These are phyloP conservation scores for Stellera chamaejasme DNA, from an alignment of 345 rosid genomes.

Conservation along the genomic window DNA sequence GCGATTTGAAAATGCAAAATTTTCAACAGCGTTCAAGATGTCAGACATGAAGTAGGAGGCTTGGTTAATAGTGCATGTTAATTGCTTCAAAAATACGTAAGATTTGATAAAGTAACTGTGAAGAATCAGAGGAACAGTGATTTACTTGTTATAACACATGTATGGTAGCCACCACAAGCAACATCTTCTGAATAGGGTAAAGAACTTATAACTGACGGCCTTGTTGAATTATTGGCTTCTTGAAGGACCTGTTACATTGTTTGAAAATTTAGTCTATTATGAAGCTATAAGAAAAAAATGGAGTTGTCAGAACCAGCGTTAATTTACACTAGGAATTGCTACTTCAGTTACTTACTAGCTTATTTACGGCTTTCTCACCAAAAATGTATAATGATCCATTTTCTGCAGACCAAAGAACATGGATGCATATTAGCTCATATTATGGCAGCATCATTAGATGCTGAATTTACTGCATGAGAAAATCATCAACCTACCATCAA, in stretches of 20 bases:
- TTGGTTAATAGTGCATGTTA: background rate
- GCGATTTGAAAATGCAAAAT: no score
- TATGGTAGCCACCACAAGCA: constrained; percentile 95
- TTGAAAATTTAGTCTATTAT: constrained; percentile 4
- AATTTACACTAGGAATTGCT: background rate
- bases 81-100: background rate
- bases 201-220: constrained; percentile 44
- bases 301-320: no score
- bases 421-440: background rate
- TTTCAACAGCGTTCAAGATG: no score
- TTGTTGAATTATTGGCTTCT: constrained; percentile 39
- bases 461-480: constrained; percentile 7
- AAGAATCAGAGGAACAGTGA: constrained; percentile 6
- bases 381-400: constrained; percentile 73
- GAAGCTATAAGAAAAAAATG: constrained; percentile 6
- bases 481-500: constrained; percentile 48
- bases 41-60: background rate
- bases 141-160: constrained; percentile 77
- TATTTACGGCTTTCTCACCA: constrained; percentile 52
- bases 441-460: background rate
- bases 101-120: background rate
- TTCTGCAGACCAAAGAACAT: constrained; percentile 39
- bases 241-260: constrained; percentile 42
- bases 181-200: constrained; percentile 65
- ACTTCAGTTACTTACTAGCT: constrained; percentile 35